Conservation (phyloP, 176 grass and related monocot species). For the Oryza brachyantha region DNA sequence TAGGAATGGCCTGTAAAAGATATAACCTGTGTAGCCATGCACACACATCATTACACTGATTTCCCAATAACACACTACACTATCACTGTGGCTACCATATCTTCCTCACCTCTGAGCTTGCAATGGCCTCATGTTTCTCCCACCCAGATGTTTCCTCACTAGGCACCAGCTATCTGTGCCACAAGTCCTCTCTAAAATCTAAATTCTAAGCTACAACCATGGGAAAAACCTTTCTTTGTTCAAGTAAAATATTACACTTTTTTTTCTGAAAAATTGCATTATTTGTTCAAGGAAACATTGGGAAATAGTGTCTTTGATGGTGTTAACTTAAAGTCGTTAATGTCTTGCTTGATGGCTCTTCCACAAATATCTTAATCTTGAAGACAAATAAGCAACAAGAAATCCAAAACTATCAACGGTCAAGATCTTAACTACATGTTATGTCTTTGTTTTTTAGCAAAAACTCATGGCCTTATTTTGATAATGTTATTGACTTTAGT, state of each 20-base stretch:
- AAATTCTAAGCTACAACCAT: no score
- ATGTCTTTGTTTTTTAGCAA: background rate
- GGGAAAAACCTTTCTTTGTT: no score
- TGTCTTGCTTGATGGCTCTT: background rate
- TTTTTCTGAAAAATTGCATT: no score
- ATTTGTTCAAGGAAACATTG: no score
- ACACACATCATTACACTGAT: background rate
- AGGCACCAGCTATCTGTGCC: background rate
- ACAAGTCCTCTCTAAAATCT: background rate
- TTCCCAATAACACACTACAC: background rate
- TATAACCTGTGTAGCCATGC: background rate
- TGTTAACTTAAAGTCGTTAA: background rate
- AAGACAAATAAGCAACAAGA: background rate
- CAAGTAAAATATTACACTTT: no score
- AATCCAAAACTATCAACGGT: background rate
- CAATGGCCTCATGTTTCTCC: background rate
- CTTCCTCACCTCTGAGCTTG: background rate
- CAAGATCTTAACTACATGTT: background rate
- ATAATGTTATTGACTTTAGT: background rate
- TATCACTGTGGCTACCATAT: background rate
- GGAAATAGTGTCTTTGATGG: no score
- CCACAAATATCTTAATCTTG: background rate
- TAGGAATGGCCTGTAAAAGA: background rate
- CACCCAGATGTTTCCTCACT: background rate
- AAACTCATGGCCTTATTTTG: background rate